phyloP scores from a whole-genome alignment of 371 early-diverging fungal genomes.

The Mortierella sp. region DNA sequence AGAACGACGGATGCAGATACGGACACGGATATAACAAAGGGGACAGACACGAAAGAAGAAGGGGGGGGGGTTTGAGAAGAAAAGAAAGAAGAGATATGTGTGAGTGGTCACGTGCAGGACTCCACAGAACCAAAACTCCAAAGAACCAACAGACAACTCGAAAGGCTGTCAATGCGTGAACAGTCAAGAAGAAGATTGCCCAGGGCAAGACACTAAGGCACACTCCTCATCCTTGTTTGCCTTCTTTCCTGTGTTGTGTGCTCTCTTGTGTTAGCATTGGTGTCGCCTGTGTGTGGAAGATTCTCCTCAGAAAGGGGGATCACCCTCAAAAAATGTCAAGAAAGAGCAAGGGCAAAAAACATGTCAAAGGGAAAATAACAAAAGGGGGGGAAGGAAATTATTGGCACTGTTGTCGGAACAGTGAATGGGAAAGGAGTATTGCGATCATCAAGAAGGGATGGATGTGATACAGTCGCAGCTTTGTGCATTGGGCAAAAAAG shows the following conservation, averaged over 20 bases:
- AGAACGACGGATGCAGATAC: neutral
- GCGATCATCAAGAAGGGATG: neutral
- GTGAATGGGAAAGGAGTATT: neutral
- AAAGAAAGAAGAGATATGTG: neutral
- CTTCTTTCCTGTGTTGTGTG: neutral
- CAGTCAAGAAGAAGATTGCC: neutral
- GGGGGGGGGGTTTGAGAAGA: neutral
- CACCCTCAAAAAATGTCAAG: neutral
- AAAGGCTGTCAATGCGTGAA: slow-evolving; percentile 1
- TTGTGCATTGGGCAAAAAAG: neutral
- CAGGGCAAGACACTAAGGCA: slow-evolving; percentile 13
- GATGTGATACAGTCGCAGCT: slow-evolving; percentile 1
- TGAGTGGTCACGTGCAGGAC: slow-evolving; percentile 18
- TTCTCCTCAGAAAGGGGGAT: neutral
- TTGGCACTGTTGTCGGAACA: neutral
- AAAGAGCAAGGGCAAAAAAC: neutral
- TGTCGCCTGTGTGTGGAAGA: neutral
- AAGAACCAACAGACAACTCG: slow-evolving; percentile 6
- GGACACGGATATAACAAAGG: neutral
- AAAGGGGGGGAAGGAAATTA: neutral
- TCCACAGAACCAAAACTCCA: slow-evolving; percentile 50
- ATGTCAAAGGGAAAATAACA: neutral
- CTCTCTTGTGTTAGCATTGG: neutral
- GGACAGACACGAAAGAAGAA: neutral
- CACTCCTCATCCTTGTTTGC: neutral